Conservation (phyloP, 345 rosid species). For the Linum lewisii region DNA sequence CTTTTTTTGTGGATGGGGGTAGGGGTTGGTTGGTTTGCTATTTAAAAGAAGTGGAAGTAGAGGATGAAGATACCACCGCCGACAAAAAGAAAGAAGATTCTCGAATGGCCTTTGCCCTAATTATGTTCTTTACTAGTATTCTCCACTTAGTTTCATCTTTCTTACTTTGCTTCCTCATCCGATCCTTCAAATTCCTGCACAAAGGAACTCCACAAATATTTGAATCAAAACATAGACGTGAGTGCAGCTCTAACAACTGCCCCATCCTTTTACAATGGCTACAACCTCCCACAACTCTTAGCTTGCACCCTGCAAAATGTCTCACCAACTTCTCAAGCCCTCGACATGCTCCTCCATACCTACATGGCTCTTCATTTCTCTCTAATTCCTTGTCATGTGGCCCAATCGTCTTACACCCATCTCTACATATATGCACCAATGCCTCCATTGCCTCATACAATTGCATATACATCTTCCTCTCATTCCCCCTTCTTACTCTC, state of each 20-base stretch:
- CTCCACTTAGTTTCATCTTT: conserved; percentile 11
- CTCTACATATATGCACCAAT: conserved; percentile 73
- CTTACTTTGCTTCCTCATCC: conserved; percentile 16
- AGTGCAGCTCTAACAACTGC: conserved; percentile 77
- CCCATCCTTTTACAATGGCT: conserved; percentile 90
- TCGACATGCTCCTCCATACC: conserved; percentile 51
- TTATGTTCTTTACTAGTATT: conserved; percentile 58
- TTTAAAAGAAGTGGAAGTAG: too few relatives aligned
- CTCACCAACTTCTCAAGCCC: conserved; percentile 71
- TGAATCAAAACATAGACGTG: conserved; percentile 64
- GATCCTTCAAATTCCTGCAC: conserved; percentile 76
- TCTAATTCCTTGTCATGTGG: conserved; percentile 57
- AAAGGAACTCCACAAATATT: conserved; percentile 76
- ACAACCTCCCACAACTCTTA: conserved; percentile 70
- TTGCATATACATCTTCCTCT: conserved; percentile 55
- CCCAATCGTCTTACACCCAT: conserved; percentile 83
- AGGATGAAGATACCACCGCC: conserved; percentile 8
- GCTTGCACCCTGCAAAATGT: conserved; percentile 70
- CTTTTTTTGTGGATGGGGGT: too few relatives aligned
- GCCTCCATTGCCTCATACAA: conserved; percentile 81
- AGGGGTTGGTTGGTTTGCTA: too few relatives aligned
- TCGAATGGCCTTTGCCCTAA: conserved; percentile 43
- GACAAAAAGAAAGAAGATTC: conserved; percentile 41
- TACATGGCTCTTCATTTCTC: conserved; percentile 46
- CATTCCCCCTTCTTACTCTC: conserved; percentile 43